Evolutionary conservation across 768 basidiomycete species (phyloP).

Genomic region (Mycena chlorophos): DNA sequence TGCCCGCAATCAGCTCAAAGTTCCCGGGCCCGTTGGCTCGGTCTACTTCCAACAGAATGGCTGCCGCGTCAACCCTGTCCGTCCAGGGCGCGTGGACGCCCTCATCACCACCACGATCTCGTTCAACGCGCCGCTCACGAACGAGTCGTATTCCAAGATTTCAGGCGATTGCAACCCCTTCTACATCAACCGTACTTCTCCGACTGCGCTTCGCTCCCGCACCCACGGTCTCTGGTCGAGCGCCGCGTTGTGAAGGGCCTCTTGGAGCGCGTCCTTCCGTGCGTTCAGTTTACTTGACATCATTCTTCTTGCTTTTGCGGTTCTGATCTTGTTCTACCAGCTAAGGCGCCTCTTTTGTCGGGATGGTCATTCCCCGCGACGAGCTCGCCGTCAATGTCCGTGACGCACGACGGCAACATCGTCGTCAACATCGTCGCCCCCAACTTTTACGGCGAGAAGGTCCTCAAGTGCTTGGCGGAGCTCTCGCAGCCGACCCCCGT

Average conservation of each 20-base stretch:
- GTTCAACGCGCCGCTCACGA: constrained; percentile 85
- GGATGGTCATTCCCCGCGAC: constrained; percentile 94
- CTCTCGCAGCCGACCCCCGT: constrained; percentile 92
- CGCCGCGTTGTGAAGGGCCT: constrained; percentile 91
- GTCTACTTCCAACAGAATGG: constrained; percentile 86
- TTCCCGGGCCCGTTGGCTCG: constrained; percentile 83
- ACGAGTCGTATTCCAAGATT: constrained; percentile 92
- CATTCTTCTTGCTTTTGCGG: constrained; percentile 8
- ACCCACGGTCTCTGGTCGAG: constrained; percentile 98
- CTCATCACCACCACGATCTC: constrained; percentile 61
- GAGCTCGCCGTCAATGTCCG: constrained; percentile 83
- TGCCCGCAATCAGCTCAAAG: constrained; percentile 84
- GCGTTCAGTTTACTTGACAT: constrained; percentile 36
- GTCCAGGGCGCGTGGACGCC: constrained; percentile 75
- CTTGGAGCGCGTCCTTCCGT: constrained; percentile 88
- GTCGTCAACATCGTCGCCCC: constrained; percentile 85
- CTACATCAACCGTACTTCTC: constrained; percentile 97
- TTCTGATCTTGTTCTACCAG: constrained; percentile 39
- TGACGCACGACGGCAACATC: constrained; percentile 90
- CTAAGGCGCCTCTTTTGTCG: constrained; percentile 93
- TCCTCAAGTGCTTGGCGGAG: constrained; percentile 89
- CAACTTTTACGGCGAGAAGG: constrained; percentile 86
- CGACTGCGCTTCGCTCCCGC: constrained; percentile 89
- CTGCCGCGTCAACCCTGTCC: constrained; percentile 89
- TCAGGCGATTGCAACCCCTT: constrained; percentile 99